These are phyloP conservation scores for Solanum virginianum DNA, from an alignment of 257 asterid genomes.

Conservation along the genomic window DNA sequence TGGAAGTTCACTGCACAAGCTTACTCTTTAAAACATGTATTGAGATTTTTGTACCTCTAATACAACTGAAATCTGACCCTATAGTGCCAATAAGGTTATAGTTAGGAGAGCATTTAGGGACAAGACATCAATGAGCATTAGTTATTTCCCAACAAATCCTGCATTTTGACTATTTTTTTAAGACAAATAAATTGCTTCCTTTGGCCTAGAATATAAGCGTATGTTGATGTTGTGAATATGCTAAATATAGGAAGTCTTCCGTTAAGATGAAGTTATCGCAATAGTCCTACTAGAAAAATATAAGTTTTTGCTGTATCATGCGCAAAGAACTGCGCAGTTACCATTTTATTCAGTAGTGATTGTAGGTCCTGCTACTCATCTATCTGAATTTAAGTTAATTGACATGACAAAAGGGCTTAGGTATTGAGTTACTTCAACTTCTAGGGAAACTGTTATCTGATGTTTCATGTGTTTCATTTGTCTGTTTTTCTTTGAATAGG, in stretches of 20 bases:
- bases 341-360: background rate
- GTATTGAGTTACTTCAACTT: background rate
- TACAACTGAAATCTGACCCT: background rate
- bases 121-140: background rate
- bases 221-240: background rate
- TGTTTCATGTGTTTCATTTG: background rate
- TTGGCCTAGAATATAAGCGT: background rate
- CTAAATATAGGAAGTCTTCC: background rate
- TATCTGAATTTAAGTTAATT: background rate
- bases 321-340: background rate
- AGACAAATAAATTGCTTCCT: background rate
- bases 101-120: background rate
- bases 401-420: background rate
- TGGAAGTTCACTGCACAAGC: background rate
- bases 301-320: background rate
- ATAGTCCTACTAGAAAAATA: background rate
- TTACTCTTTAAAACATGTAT: background rate
- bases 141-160: background rate
- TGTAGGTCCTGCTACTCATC: background rate
- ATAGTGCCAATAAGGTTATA: background rate
- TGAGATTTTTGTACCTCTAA: background rate
- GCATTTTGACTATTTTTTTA: background rate
- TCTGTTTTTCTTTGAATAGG: background rate
- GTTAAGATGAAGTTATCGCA: background rate
- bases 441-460: background rate